phyloP scores from a whole-genome alignment of 768 basidiomycete species.

The Podaxis sp. region DNA sequence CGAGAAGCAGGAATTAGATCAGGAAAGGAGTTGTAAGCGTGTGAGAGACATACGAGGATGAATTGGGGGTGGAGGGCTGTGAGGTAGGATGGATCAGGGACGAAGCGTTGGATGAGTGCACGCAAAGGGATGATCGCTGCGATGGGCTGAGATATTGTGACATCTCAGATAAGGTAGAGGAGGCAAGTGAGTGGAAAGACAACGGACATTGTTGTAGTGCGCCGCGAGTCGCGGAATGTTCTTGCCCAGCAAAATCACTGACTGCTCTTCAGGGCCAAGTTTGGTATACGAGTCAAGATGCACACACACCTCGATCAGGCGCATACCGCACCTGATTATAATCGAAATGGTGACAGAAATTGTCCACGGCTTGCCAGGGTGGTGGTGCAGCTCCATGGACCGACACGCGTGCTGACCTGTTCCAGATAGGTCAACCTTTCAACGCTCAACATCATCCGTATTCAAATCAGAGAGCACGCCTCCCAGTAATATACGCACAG shows the following conservation, averaged over 20 bases:
- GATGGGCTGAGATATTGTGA: slow-evolving; percentile 25
- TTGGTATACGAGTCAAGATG: not conserved
- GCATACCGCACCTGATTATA: slow-evolving; percentile 64
- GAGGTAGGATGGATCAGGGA: slow-evolving; percentile 54
- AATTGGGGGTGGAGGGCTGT: slow-evolving; percentile 74
- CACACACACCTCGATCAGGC: slow-evolving; percentile 61
- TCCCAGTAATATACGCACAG: slow-evolving; percentile 48
- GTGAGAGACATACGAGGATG: slow-evolving; percentile 46
- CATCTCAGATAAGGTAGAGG: not conserved
- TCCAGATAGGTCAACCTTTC: not conserved
- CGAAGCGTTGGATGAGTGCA: slow-evolving; percentile 61
- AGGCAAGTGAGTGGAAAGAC: not conserved
- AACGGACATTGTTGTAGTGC: slow-evolving; percentile 49
- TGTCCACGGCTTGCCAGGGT: slow-evolving; percentile 39
- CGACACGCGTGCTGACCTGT: slow-evolving; percentile 61
- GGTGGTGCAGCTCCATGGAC: slow-evolving; percentile 40
- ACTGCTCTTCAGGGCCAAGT: not conserved
- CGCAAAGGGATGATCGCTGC: slow-evolving; percentile 58
- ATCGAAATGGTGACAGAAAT: slow-evolving; percentile 64
- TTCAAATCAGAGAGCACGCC: not conserved
- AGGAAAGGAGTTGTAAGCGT: not conserved
- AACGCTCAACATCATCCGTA: not conserved
- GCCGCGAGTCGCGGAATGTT: slow-evolving; percentile 56
- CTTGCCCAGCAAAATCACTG: slow-evolving; percentile 63
- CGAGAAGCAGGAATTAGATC: not conserved